Evolutionary conservation across 768 basidiomycete genomes (phyloP).

Genomic region (Pleurotus cornucopiae): DNA sequence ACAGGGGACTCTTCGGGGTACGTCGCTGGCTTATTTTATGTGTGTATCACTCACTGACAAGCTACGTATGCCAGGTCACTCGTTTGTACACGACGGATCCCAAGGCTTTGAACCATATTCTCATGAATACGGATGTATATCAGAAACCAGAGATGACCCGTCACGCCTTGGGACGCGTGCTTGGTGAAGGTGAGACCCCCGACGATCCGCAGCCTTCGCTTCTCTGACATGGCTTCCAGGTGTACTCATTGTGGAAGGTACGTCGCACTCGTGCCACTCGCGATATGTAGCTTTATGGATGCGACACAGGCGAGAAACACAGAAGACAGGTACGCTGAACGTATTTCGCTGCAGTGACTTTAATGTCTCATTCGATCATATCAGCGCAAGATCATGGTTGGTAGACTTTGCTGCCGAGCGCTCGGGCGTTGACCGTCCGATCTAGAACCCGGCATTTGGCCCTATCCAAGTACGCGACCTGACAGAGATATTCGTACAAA

Average conservation of each 20-base stretch:
- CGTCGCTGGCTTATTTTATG: constrained; percentile 10
- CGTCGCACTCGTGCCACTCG: neutral
- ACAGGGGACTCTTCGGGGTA: constrained; percentile 41
- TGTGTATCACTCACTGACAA: neutral
- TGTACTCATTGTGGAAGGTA: constrained; percentile 24
- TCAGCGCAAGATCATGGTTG: constrained; percentile 22
- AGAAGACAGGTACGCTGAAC: constrained; percentile 13
- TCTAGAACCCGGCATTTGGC: constrained; percentile 44
- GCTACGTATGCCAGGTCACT: constrained; percentile 8
- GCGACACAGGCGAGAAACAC: constrained; percentile 13
- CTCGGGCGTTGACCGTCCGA: neutral
- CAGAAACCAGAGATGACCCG: constrained; percentile 34
- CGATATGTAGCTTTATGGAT: too few relatives aligned
- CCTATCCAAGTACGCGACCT: constrained; percentile 39
- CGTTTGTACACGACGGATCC: constrained; percentile 44
- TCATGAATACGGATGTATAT: constrained; percentile 38
- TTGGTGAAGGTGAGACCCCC: constrained; percentile 18
- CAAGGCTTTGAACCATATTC: constrained; percentile 44
- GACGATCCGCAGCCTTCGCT: neutral
- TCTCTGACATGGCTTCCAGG: constrained; percentile 18
- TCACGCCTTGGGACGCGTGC: constrained; percentile 21
- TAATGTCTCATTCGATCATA: neutral
- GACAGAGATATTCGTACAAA: constrained; percentile 35
- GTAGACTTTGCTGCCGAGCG: neutral
- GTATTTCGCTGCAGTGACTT: neutral